A percentile compares a stretch with the other conserved stretches of the same genome.
Evolutionary conservation across 1,284 basidiomycete genomes (phyloP).

Genomic region (Crucibulum parvulum): DNA sequence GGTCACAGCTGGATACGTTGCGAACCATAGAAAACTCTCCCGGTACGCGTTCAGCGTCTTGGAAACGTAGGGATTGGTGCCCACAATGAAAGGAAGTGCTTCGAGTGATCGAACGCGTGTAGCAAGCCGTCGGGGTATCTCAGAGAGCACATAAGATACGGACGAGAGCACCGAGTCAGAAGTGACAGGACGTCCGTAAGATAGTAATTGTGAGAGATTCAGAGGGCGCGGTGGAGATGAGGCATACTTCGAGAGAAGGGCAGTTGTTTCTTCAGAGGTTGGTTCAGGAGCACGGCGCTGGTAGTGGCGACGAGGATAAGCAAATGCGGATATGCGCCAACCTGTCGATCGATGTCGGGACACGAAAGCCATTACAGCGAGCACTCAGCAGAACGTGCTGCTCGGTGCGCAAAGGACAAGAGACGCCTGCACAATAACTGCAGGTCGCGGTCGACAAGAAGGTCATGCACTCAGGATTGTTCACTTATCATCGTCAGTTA

Average conservation of each 20-base stretch:
- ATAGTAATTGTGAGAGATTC: conserved; percentile 72
- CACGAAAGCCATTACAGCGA: too few species aligned
- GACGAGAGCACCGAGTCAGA: conserved; percentile 73
- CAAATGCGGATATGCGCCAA: too few species aligned
- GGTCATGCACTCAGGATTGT: too few species aligned
- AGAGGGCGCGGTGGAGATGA: conserved; percentile 65
- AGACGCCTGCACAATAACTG: too few species aligned
- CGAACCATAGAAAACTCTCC: conserved; percentile 77
- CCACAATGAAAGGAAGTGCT: conserved; percentile 84
- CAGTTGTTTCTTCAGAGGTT: conserved; percentile 47
- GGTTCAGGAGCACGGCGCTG: conserved; percentile 36
- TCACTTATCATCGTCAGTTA: too few species aligned
- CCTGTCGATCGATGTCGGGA: too few species aligned
- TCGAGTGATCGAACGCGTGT: conserved; percentile 76
- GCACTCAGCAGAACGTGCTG: too few species aligned
- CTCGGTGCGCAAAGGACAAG: too few species aligned
- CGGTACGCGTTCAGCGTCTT: conserved; percentile 78
- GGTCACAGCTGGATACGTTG: conserved; percentile 71
- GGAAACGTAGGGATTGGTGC: conserved; percentile 88
- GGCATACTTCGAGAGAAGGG: conserved; percentile 61
- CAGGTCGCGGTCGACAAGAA: too few species aligned
- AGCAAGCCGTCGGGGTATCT: conserved; percentile 78
- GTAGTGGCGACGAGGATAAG: background rate
- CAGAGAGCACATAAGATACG: conserved; percentile 71
- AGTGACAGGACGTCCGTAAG: conserved; percentile 75